phyloP scores from a whole-genome alignment of 1,284 basidiomycete genomes.

The Cutaneotrichosporon daszewskae region DNA sequence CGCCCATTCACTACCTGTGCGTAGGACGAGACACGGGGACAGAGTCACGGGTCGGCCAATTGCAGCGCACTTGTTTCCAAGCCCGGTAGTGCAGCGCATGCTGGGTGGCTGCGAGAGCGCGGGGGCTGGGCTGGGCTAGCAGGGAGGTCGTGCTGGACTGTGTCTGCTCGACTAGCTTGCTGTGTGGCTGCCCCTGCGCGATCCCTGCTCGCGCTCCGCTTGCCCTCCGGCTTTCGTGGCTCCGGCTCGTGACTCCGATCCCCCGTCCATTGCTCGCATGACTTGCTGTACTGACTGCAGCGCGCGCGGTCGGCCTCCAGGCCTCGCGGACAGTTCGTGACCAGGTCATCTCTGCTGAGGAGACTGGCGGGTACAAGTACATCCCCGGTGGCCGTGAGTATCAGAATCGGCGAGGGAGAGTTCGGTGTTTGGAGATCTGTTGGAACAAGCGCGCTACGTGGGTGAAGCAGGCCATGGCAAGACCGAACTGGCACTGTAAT shows the following conservation, averaged over 20 bases:
- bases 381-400: constrained; percentile 31
- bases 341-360: constrained; percentile 30
- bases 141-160: not conserved
- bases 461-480: too few relatives aligned
- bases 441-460: too few relatives aligned
- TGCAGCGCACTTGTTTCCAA: not conserved
- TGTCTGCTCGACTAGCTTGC: too few relatives aligned
- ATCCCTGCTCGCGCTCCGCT: too few relatives aligned
- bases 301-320: constrained; percentile 32
- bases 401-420: not conserved
- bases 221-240: too few relatives aligned
- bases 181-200: too few relatives aligned
- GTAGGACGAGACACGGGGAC: constrained; percentile 4
- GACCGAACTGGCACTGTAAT: too few relatives aligned
- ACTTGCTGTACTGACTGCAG: constrained; percentile 15
- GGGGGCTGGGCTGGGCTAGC: not conserved
- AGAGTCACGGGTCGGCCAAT: too few relatives aligned
- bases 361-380: constrained; percentile 48
- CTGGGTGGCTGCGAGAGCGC: not conserved
- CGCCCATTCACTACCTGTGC: constrained; percentile 36
- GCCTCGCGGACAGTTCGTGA: constrained; percentile 23
- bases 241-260: too few relatives aligned
- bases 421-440: too few relatives aligned
- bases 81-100: not conserved
- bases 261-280: not conserved